Evolutionary conservation across 257 asterid species (phyloP).

Genomic region (Linaria vulgaris): DNA sequence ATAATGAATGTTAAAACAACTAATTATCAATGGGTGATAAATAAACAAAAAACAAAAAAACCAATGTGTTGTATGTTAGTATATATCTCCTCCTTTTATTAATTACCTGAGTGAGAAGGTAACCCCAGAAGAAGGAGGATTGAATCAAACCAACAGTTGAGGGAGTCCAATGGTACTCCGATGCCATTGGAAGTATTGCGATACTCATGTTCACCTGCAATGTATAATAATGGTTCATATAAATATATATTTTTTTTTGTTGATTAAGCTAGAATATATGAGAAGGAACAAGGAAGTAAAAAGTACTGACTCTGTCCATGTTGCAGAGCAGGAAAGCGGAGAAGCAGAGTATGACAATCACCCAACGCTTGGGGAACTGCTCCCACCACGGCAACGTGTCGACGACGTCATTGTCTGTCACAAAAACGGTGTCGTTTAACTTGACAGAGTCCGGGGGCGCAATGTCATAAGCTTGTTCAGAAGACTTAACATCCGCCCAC

Average conservation of each 20-base stretch:
- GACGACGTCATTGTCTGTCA: slow-evolving; percentile 29
- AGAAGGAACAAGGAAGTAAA: no score
- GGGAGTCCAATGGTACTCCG: slow-evolving; percentile 77
- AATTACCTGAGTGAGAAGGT: slow-evolving; percentile 94
- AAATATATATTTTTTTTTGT: no score
- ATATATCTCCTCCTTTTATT: no score
- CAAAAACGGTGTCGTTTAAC: slow-evolving; percentile 29
- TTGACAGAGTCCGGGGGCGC: slow-evolving; percentile 46
- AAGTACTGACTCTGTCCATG: slow-evolving; percentile 75
- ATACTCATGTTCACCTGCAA: slow-evolving; percentile 96
- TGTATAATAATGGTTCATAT: no score
- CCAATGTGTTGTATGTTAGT: no score
- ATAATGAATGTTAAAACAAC: no score
- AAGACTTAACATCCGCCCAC: slow-evolving; percentile 62
- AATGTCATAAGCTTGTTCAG: slow-evolving; percentile 52
- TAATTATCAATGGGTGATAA: neutral
- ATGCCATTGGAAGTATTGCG: slow-evolving; percentile 91
- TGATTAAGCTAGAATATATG: no score
- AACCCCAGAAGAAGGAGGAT: slow-evolving; percentile 93
- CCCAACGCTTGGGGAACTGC: slow-evolving; percentile 84
- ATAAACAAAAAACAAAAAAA: slow-evolving; percentile 14
- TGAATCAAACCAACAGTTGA: slow-evolving; percentile 88
- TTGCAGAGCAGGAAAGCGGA: slow-evolving; percentile 84
- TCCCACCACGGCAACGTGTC: slow-evolving; percentile 59
- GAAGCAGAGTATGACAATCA: slow-evolving; percentile 81